Evolutionary conservation across 768 basidiomycete genomes (phyloP), one percentile per base, ranked within the genome.

Genomic region (Amanita fuliginea): DNA sequence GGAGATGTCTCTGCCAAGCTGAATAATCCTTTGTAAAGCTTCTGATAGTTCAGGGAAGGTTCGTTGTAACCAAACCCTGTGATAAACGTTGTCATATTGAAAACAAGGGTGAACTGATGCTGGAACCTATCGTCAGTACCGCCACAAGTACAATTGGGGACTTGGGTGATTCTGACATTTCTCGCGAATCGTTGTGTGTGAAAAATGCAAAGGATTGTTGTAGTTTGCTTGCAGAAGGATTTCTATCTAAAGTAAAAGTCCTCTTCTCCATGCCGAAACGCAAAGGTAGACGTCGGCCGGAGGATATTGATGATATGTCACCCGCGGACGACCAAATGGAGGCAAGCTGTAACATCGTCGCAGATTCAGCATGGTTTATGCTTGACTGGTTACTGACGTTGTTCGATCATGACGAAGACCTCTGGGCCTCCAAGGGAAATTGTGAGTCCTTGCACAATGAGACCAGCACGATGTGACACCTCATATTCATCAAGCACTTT

Each of bases 321-420:
- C 53, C 41, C 13, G 24, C 19, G 37, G 54, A 43, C 36, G 54
- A 49, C 28, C 45, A 35, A 43, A 36, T 7, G 39, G 33, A 41
- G 47, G 9, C 49, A 4, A 65, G 62, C 19, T 49, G 61, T 33
- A 53, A 56, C n/a, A 58, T 72, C 9, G 73, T 88, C 19, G 77
- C 76, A 19, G 71, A 76, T 42, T 67, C 80, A 53, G 78, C 84
- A 4, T 90, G 87, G 86, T 72, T 76, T 26, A 59, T 81, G 36
- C 69, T 90, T n/a, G 75, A 78, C 18, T 88, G 83, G 81, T 55
- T 88, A 0, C 47, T 90, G 9, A 59, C 64, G 18, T 55, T 88
- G 16, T 86, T 86, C 54, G 84, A 90, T 58, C 75, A 72, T 54
- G 85, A 88, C 52, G 79, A 86, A 55, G 53, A 56, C 8, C 51